Base-by-base conservation (phyloP, 2,329 filamentous ascomycete species). In the Metarhizium rileyi region DNA sequence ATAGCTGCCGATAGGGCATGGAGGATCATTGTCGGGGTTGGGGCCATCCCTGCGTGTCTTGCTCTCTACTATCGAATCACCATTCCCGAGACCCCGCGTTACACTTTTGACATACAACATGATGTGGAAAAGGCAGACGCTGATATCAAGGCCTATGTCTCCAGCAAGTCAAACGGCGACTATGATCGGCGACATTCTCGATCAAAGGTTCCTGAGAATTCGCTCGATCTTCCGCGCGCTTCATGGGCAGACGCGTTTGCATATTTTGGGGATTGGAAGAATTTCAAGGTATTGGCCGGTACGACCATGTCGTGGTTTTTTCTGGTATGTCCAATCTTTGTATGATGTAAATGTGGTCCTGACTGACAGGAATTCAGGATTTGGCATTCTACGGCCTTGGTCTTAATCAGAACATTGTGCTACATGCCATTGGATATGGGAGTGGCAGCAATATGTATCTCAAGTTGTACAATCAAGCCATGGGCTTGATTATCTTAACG, bases 31-130 rank as follows among this genome's bases (percentile, higher is more conserved):
- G 84, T 93, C 50, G 87, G 86, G 14, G 81, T 90, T 53, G 87
- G 87, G 35, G 86, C 84, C 12, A 70, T 93, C 9, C 87, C 87
- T 0, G 87, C 84, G 3, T 86, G 81, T 58, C 76, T 90, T 51
- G 87, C 87, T 12, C 73, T 93, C n/a, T 91, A 90, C 67, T 93
- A 87, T 69, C 84, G 87, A 54, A 77, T 93, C 47, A 91, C 87
- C 22, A 90, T 93, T 51, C 87, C 87, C 8, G 88, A 93, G 69
- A 90, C 87, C 3, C 86, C 87, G 35, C 80, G 86, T 35, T 91
- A 90, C 65, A 90, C 87, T 1, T 89, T 90, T 57, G 87, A 93
- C 63, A 80, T 93, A 2, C 76, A 81, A 26, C 83, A 81, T 51
- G 86, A 93, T 59, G 74, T 87, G 27, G 78, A 87, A 64, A 86